Conservation (phyloP, 257 asterid species). For the Catharanthus roseus region DNA sequence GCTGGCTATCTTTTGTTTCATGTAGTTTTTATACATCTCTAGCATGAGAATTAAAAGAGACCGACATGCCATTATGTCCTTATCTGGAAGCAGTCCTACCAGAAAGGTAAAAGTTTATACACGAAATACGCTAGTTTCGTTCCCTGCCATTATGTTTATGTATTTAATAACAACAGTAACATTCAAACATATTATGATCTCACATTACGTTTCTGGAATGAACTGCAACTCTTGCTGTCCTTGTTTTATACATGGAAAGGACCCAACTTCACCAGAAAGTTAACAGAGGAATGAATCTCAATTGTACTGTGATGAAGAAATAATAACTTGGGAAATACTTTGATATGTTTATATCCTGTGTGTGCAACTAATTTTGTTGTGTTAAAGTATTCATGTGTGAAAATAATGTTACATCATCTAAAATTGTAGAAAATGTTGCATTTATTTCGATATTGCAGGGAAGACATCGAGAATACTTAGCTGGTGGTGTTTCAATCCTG, state of each 20-base stretch:
- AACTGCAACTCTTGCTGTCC: not conserved
- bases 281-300: not conserved
- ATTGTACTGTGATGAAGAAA: not conserved
- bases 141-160: not conserved
- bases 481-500: conserved; percentile 99
- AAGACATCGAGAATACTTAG: conserved; percentile 75
- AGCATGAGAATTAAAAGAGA: not conserved
- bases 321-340: not conserved
- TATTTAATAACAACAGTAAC: not conserved
- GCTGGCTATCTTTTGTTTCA: not conserved
- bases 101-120: not conserved
- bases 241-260: not conserved
- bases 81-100: not conserved
- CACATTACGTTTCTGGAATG: not conserved
- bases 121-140: not conserved
- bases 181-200: not conserved
- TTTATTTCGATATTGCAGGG: conserved; percentile 32
- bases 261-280: not conserved
- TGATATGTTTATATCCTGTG: not conserved
- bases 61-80: not conserved
- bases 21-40: not conserved
- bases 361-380: not conserved
- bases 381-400: not conserved
- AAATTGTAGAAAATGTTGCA: not conserved
- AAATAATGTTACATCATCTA: not conserved